Conservation (phyloP, 768 basidiomycete genomes). For the Leccinum rimulosum region DNA sequence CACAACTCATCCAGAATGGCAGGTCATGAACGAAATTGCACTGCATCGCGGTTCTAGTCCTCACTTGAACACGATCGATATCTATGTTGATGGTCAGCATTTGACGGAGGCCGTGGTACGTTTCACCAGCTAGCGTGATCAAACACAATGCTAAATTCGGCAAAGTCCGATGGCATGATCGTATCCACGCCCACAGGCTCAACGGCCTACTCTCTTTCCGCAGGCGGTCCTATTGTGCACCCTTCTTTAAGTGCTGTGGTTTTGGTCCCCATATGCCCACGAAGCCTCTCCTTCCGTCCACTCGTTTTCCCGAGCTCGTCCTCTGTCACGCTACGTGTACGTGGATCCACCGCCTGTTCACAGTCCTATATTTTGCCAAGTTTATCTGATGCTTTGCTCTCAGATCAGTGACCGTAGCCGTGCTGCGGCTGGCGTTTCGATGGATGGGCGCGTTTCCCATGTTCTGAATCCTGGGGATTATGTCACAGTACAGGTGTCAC, state of each 20-base stretch:
- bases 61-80: slow-evolving; percentile 90
- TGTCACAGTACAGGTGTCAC: slow-evolving; percentile 80
- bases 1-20: slow-evolving; percentile 59
- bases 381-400: not conserved
- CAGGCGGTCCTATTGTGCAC: slow-evolving; percentile 95
- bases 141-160: slow-evolving; percentile 13
- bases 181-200: slow-evolving; percentile 96
- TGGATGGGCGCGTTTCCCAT: slow-evolving; percentile 89
- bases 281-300: slow-evolving; percentile 88
- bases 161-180: slow-evolving; percentile 87
- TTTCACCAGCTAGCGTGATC: slow-evolving; percentile 20
- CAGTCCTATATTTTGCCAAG: not conserved
- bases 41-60: slow-evolving; percentile 90
- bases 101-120: slow-evolving; percentile 92
- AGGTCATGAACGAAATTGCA: slow-evolving; percentile 97
- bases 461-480: slow-evolving; percentile 82
- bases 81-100: slow-evolving; percentile 92
- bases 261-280: slow-evolving; percentile 93
- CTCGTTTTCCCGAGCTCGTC: slow-evolving; percentile 86
- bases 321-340: slow-evolving; percentile 67
- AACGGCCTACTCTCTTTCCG: slow-evolving; percentile 93
- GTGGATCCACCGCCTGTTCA: slow-evolving; percentile 22
- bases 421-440: slow-evolving; percentile 84
- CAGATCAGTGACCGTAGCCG: slow-evolving; percentile 86
- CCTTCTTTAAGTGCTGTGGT: slow-evolving; percentile 88